Conservation (phyloP, 352 stramenopile species). For the Pythium monospermum region DNA sequence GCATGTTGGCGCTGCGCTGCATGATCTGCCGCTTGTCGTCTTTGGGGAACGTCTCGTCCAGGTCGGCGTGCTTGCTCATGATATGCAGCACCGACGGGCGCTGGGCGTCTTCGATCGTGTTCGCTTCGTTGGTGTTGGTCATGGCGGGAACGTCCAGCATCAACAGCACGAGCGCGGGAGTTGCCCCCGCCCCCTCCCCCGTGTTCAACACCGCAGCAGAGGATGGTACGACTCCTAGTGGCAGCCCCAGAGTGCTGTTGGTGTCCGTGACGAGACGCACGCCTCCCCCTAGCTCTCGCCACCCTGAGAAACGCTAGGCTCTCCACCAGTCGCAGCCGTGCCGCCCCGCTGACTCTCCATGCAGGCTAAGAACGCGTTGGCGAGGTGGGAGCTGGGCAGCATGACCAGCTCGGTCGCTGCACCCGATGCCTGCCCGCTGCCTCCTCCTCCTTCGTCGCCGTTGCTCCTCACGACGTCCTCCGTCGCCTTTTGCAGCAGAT, state of each 20-base stretch:
- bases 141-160: constrained; percentile 66
- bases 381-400: constrained; percentile 61
- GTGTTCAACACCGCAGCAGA: too few relatives aligned
- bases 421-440: neutral
- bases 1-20: too few relatives aligned
- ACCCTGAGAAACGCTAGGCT: constrained; percentile 37
- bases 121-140: constrained; percentile 57
- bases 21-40: constrained; percentile 57
- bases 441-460: constrained; percentile 28
- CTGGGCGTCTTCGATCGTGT: constrained; percentile 92
- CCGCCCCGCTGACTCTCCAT: constrained; percentile 42
- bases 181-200: constrained; percentile 14
- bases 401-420: constrained; percentile 39
- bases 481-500: constrained; percentile 39
- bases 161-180: constrained; percentile 15
- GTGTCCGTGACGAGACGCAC: constrained; percentile 38
- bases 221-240: constrained; percentile 7
- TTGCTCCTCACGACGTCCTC: constrained; percentile 39
- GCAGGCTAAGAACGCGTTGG: constrained; percentile 64
- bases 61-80: constrained; percentile 40
- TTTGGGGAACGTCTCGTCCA: constrained; percentile 51
- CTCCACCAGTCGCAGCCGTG: too few relatives aligned
- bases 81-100: constrained; percentile 69
- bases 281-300: constrained; percentile 46
- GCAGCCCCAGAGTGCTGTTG: constrained; percentile 32